Conservation (phyloP, 2,329 filamentous ascomycete species). For the Arthrobotrys sphaeroides region DNA sequence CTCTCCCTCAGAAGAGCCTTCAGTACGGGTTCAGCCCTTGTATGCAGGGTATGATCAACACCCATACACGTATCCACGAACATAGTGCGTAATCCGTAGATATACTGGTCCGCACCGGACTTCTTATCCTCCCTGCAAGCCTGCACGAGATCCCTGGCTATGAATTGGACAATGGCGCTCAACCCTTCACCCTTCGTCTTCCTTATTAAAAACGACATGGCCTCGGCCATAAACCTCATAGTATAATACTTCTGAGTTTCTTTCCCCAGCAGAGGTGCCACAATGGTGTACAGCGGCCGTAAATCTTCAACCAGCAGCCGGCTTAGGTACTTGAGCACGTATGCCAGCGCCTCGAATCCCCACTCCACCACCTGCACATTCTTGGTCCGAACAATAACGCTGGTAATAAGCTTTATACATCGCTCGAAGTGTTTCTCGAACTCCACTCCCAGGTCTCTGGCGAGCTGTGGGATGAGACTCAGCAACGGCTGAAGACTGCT, state of each 20-base stretch:
- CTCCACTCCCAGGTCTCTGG: slow-evolving; percentile 85
- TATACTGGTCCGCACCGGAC: slow-evolving; percentile 69
- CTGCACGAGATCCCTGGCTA: slow-evolving; percentile 72
- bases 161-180: slow-evolving; percentile 74
- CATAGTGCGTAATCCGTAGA: slow-evolving; percentile 89
- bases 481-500: slow-evolving; percentile 86
- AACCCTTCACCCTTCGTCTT: slow-evolving; percentile 85
- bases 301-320: slow-evolving; percentile 85
- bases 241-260: slow-evolving; percentile 84
- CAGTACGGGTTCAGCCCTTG: slow-evolving; percentile 67
- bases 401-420: slow-evolving; percentile 77
- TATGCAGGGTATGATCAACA: slow-evolving; percentile 69
- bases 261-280: slow-evolving; percentile 85
- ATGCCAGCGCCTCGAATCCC: slow-evolving; percentile 93
- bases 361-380: slow-evolving; percentile 94
- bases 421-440: slow-evolving; percentile 89
- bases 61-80: slow-evolving; percentile 82
- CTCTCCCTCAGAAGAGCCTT: slow-evolving; percentile 64
- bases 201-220: slow-evolving; percentile 89
- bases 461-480: slow-evolving; percentile 88
- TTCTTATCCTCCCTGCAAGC: slow-evolving; percentile 58
- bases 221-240: slow-evolving; percentile 90
- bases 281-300: slow-evolving; percentile 77
- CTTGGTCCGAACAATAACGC: slow-evolving; percentile 78
- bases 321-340: slow-evolving; percentile 96